Conservation (phyloP, 108 stramenopile genomes). For the Nannochloropsis gaditana region DNA sequence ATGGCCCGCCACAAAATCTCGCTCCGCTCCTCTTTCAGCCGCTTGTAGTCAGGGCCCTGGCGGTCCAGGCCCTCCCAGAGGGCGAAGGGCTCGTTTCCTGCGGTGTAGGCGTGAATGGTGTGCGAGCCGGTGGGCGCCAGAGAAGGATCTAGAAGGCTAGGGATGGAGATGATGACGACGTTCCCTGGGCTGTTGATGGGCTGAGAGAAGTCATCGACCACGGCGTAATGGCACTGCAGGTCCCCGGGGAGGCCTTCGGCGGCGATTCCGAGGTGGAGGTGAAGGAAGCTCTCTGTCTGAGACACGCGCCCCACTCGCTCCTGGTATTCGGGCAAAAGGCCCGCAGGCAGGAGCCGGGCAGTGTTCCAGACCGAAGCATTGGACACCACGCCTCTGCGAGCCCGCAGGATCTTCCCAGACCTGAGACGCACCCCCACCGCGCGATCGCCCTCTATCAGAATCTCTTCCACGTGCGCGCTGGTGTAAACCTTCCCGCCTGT, state of each 20-base stretch:
- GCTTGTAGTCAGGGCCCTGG: slow-evolving; percentile 64
- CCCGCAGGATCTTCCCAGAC: slow-evolving; percentile 59
- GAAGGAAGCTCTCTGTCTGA: slow-evolving; percentile 56
- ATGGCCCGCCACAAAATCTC: slow-evolving; percentile 70
- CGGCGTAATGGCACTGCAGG: slow-evolving; percentile 67
- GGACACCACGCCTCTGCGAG: slow-evolving; percentile 72
- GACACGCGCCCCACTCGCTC: background rate
- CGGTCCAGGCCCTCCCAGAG: slow-evolving; percentile 67
- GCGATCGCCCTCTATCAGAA: slow-evolving; percentile 66
- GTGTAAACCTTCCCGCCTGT: slow-evolving; percentile 58
- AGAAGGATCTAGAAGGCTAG: slow-evolving; percentile 73
- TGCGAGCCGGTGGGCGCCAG: slow-evolving; percentile 72
- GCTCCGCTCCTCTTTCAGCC: slow-evolving; percentile 72
- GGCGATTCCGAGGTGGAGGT: slow-evolving; percentile 72
- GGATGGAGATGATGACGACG: slow-evolving; percentile 70
- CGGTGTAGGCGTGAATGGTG: slow-evolving; percentile 69
- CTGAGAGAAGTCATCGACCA: slow-evolving; percentile 66
- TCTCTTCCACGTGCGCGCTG: slow-evolving; percentile 62
- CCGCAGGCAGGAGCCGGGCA: slow-evolving; percentile 57
- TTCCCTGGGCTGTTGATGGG: slow-evolving; percentile 73
- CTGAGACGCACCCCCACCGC: slow-evolving; percentile 64
- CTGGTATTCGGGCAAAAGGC: background rate
- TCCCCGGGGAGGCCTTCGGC: slow-evolving; percentile 52
- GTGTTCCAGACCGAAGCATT: slow-evolving; percentile 79
- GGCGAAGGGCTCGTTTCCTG: slow-evolving; percentile 70